These are phyloP conservation scores for Jacaranda mimosifolia DNA, from an alignment of 257 asterid genomes.

Conservation along the genomic window DNA sequence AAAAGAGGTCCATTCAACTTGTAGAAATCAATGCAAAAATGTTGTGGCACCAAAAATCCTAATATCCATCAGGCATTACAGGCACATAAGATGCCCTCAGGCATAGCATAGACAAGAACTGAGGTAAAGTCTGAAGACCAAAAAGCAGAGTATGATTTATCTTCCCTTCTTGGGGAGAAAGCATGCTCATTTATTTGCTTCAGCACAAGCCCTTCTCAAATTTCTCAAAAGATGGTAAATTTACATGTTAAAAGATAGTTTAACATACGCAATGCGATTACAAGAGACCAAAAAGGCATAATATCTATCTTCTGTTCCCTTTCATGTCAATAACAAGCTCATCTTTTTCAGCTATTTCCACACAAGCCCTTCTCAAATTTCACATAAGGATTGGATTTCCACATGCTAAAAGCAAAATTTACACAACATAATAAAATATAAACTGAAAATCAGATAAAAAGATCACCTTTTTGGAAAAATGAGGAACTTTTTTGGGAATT, in stretches of 20 bases:
- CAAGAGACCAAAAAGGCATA: background rate
- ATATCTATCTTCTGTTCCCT: background rate
- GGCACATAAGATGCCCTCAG: background rate
- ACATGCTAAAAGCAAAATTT: background rate
- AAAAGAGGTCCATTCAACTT: background rate
- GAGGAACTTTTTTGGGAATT: slow-evolving; percentile 53
- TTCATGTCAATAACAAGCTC: background rate
- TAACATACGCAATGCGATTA: background rate
- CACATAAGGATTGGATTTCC: background rate
- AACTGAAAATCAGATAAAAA: background rate
- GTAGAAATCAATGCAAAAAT: background rate
- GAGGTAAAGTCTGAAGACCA: too few relatives aligned
- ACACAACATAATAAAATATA: background rate
- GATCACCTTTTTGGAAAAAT: slow-evolving; percentile 52
- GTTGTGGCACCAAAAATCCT: too few relatives aligned
- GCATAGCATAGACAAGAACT: too few relatives aligned
- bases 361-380: background rate
- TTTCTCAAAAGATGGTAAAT: background rate
- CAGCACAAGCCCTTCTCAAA: background rate
- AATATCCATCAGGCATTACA: background rate
- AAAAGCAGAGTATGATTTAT: background rate
- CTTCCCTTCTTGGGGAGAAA: background rate
- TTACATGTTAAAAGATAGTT: background rate
- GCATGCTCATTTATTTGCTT: background rate
- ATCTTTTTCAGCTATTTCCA: background rate